These are phyloP conservation scores for Oldenlandia corymbosa DNA, from an alignment of 257 asterid genomes.

Conservation along the genomic window DNA sequence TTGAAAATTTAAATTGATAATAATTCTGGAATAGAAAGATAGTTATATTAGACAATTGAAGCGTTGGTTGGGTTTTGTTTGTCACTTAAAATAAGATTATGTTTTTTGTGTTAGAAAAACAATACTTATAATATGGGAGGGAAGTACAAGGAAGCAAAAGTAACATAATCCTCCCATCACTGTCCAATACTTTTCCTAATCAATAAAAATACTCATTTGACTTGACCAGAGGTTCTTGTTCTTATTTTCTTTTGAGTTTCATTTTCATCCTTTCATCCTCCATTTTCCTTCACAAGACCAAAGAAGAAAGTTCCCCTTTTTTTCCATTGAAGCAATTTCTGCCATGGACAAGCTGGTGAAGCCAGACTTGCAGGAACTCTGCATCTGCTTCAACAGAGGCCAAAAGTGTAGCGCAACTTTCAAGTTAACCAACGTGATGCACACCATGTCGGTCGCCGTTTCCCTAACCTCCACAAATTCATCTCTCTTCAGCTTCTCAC, in stretches of 20 bases:
- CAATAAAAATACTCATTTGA: background rate
- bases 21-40: too few relatives aligned
- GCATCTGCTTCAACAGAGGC: conserved; percentile 36
- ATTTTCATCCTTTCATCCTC: too few relatives aligned
- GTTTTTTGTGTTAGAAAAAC: too few relatives aligned
- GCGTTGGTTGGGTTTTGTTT: too few relatives aligned
- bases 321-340: too few relatives aligned
- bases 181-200: background rate
- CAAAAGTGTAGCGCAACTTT: conserved; percentile 48
- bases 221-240: conserved; percentile 3
- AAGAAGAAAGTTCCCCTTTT: too few relatives aligned
- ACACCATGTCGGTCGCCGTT: conserved; percentile 80
- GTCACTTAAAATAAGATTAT: too few relatives aligned
- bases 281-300: background rate
- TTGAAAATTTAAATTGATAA: too few relatives aligned
- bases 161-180: conserved; percentile 5
- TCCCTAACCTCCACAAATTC: conserved; percentile 56
- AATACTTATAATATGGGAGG: too few relatives aligned
- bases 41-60: too few relatives aligned
- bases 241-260: conserved; percentile 14
- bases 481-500: conserved; percentile 40
- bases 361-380: conserved; percentile 41
- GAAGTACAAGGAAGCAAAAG: too few relatives aligned
- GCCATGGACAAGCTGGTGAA: conserved; percentile 72
- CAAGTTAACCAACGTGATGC: conserved; percentile 66